Conservation (phyloP, 2,329 filamentous ascomycete species). For the Nemania abortiva region DNA sequence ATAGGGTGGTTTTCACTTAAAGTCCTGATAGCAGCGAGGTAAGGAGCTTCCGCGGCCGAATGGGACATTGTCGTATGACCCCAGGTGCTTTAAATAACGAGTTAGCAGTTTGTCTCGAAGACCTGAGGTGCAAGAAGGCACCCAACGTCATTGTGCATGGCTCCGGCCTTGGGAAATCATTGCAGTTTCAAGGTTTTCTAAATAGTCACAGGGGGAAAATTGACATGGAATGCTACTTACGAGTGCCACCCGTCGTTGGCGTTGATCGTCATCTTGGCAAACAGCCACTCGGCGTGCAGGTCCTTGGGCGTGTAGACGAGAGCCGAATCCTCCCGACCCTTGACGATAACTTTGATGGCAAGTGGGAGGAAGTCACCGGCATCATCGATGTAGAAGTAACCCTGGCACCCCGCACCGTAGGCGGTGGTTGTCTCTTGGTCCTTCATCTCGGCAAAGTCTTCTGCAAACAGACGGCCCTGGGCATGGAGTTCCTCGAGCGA, state of each 20-base stretch:
- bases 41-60: conserved; percentile 58
- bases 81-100: conserved; percentile 50
- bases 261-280: conserved; percentile 65
- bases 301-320: conserved; percentile 62
- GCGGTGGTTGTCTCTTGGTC: conserved; percentile 37
- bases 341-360: conserved; percentile 60
- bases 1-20: conserved; percentile 61
- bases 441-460: conserved; percentile 56
- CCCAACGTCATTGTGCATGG: too few relatives aligned
- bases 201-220: background rate
- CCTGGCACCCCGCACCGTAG: conserved; percentile 56
- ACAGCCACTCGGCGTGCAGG: conserved; percentile 58
- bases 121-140: background rate
- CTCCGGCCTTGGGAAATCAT: background rate
- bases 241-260: conserved; percentile 59
- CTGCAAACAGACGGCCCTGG: conserved; percentile 58
- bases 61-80: conserved; percentile 59
- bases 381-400: conserved; percentile 49
- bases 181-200: background rate
- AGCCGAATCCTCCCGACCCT: conserved; percentile 43
- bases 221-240: conserved; percentile 45
- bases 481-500: conserved; percentile 52
- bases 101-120: conserved; percentile 10
- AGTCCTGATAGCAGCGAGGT: conserved; percentile 59
- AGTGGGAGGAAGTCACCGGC: conserved; percentile 60